phyloP scores from a whole-genome alignment of 257 asterid species.

The Marsdenia floribunda region DNA sequence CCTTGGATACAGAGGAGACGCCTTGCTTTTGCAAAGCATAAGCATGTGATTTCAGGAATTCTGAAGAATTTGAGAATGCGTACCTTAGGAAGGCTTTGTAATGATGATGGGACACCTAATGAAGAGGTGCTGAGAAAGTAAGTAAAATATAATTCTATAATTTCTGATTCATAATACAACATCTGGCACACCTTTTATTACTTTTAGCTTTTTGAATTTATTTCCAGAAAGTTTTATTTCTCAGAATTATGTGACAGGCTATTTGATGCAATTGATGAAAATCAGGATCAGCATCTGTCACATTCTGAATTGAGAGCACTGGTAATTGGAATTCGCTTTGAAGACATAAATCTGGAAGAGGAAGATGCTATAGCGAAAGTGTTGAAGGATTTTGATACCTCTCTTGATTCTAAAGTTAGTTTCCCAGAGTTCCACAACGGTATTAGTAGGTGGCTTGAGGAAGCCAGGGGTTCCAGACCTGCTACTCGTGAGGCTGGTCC shows the following conservation, averaged over 20 bases:
- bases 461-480: constrained; percentile 46
- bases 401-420: constrained; percentile 43
- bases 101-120: constrained; percentile 57
- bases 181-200: background rate
- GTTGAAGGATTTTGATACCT: constrained; percentile 65
- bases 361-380: constrained; percentile 54
- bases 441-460: constrained; percentile 59
- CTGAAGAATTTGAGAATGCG: constrained; percentile 58
- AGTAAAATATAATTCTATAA: constrained; percentile 10
- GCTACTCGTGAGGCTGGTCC: constrained; percentile 31
- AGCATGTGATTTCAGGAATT: constrained; percentile 79
- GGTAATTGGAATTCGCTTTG: constrained; percentile 60
- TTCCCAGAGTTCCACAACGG: constrained; percentile 52
- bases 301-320: constrained; percentile 62
- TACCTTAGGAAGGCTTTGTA: constrained; percentile 60
- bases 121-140: constrained; percentile 52
- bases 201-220: background rate
- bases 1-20: constrained; percentile 83
- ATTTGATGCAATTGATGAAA: constrained; percentile 54
- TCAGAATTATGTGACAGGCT: constrained; percentile 38
- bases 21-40: constrained; percentile 63
- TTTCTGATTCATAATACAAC: background rate
- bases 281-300: constrained; percentile 52
- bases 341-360: constrained; percentile 54
- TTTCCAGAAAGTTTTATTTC: background rate